Evolutionary conservation across 2,329 filamentous ascomycete species (phyloP).

Genomic region (Paradendryphiella salina): DNA sequence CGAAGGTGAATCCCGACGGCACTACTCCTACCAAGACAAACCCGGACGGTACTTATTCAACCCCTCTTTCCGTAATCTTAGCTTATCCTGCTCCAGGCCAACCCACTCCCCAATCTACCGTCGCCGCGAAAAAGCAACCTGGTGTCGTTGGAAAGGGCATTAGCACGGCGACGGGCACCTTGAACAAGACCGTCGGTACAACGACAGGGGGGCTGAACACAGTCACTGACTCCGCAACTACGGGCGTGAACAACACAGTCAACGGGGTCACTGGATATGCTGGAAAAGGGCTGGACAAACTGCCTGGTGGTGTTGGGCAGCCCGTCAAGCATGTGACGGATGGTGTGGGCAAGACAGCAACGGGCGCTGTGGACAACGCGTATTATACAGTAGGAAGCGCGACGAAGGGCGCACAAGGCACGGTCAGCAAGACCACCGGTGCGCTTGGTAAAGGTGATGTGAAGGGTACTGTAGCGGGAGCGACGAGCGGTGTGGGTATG

Average conservation of each 20-base stretch:
- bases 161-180: constrained; percentile 40
- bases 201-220: constrained; percentile 44
- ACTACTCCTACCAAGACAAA: constrained; percentile 17
- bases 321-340: constrained; percentile 48
- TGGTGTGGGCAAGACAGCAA: constrained; percentile 49
- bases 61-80: constrained; percentile 30
- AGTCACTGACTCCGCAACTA: constrained; percentile 45
- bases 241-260: constrained; percentile 44
- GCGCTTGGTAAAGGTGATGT: constrained; percentile 51
- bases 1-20: constrained; percentile 18
- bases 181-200: constrained; percentile 43
- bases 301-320: constrained; percentile 43
- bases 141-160: constrained; percentile 42
- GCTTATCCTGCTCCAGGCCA: constrained; percentile 34
- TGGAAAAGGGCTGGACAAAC: constrained; percentile 45
- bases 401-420: constrained; percentile 49
- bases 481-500: constrained; percentile 40
- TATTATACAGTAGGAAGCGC: constrained; percentile 49
- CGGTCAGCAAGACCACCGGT: constrained; percentile 50
- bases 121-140: constrained; percentile 36
- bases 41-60: constrained; percentile 36
- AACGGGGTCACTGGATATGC: constrained; percentile 44
- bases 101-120: constrained; percentile 17
- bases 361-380: constrained; percentile 45
- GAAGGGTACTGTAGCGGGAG: constrained; percentile 45